phyloP scores from a whole-genome alignment of 73 alveolate species.

The Uronychia setigera region DNA sequence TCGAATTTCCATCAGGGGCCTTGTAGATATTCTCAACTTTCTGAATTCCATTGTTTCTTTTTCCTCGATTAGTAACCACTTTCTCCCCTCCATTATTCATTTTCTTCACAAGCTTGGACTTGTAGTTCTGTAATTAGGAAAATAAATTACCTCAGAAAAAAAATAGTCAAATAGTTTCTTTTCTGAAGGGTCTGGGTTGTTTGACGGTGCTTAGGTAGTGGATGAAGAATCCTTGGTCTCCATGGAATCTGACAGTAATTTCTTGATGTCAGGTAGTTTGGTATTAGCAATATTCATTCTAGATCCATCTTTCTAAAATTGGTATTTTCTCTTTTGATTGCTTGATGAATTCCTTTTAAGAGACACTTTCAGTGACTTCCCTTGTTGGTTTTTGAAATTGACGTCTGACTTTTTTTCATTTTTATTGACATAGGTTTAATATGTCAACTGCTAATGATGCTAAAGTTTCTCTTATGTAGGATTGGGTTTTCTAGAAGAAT shows the following conservation, averaged over 20 bases:
- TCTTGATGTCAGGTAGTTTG: not conserved
- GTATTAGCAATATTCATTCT: not conserved
- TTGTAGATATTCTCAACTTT: no score
- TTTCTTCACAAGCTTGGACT: not conserved
- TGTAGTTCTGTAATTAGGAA: not conserved
- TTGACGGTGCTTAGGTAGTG: not conserved
- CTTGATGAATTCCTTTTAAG: not conserved
- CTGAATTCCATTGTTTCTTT: not conserved
- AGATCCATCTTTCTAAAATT: not conserved
- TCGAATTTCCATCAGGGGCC: no score
- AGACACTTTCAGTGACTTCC: not conserved
- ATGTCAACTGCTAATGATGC: no score
- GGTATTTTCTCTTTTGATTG: not conserved
- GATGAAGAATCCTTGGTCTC: not conserved
- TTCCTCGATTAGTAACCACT: not conserved
- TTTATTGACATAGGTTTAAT: no score
- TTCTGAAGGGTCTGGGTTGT: no score
- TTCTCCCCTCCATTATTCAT: not conserved
- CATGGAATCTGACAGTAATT: not conserved
- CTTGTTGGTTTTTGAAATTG: no score
- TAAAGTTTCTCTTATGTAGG: no score
- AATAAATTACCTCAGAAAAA: not conserved
- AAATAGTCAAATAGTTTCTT: not conserved
- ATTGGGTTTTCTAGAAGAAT: no score
- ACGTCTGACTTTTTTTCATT: no score